phyloP scores from a whole-genome alignment of 2,329 filamentous ascomycete species.

The Arthrobotrys sphaeroides region DNA sequence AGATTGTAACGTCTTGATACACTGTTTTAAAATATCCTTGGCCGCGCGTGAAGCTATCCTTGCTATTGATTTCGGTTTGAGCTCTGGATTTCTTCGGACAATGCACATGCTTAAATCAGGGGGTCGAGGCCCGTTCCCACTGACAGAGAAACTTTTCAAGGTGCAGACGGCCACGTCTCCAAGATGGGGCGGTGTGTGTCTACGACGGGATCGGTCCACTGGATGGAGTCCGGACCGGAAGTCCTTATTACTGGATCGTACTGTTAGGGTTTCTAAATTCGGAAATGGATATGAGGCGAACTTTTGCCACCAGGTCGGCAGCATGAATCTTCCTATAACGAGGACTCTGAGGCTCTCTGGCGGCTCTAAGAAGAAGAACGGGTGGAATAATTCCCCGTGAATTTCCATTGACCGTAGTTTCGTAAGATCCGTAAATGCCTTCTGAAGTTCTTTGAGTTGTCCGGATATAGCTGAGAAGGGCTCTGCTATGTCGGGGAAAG shows the following conservation, averaged over 20 bases:
- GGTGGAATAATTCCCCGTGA: not conserved
- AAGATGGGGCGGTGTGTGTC: not conserved
- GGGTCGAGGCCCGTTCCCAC: not conserved
- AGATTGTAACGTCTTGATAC: too few species aligned
- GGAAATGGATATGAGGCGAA: not conserved
- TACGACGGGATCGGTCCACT: not conserved
- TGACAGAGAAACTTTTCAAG: not conserved
- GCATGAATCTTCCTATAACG: not conserved
- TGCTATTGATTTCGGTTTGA: too few species aligned
- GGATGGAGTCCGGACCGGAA: too few species aligned
- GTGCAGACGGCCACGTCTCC: not conserved
- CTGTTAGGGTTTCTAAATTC: not conserved
- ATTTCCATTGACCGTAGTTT: not conserved
- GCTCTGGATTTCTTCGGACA: not conserved
- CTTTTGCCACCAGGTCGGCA: not conserved
- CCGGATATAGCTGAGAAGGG: not conserved
- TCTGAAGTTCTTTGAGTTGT: not conserved
- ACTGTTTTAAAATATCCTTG: too few species aligned
- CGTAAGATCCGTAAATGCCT: not conserved
- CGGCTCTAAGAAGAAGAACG: not conserved
- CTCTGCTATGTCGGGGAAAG: not conserved
- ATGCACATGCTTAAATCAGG: constrained; percentile 14
- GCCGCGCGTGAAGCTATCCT: too few species aligned
- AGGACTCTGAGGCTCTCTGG: not conserved
- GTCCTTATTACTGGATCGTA: not conserved